A percentile compares a stretch with the other conserved stretches of the same genome.
phyloP scores from a whole-genome alignment of 2,329 filamentous ascomycete species.

The Alternaria infectoria region DNA sequence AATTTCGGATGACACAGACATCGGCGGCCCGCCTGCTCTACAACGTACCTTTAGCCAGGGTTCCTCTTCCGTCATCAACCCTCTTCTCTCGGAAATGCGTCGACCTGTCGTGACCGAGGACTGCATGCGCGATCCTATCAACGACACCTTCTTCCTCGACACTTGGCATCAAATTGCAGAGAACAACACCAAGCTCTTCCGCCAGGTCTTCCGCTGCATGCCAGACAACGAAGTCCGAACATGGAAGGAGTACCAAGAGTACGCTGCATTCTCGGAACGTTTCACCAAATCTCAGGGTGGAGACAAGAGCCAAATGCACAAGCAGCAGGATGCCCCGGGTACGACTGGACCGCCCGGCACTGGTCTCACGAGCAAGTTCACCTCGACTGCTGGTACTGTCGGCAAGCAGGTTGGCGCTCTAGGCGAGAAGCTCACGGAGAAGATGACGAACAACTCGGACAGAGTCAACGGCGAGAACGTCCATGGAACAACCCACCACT shows the following conservation, averaged over 20 bases:
- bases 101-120: slow-evolving; percentile 80
- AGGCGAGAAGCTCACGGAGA: slow-evolving; percentile 41
- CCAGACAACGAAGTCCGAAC: slow-evolving; percentile 92
- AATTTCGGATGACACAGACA: slow-evolving; percentile 77
- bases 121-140: slow-evolving; percentile 92
- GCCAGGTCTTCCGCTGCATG: slow-evolving; percentile 94
- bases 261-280: slow-evolving; percentile 74
- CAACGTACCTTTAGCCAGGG: slow-evolving; percentile 59
- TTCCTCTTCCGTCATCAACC: slow-evolving; percentile 56
- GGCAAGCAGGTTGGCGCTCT: slow-evolving; percentile 32
- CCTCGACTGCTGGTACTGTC: slow-evolving; percentile 25
- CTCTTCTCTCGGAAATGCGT: slow-evolving; percentile 69
- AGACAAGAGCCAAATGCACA: slow-evolving; percentile 60
- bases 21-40: slow-evolving; percentile 71
- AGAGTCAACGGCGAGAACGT: slow-evolving; percentile 15
- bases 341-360: slow-evolving; percentile 58
- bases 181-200: slow-evolving; percentile 95
- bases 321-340: slow-evolving; percentile 55
- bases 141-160: slow-evolving; percentile 81
- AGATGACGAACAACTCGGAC: slow-evolving; percentile 30
- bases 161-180: slow-evolving; percentile 86
- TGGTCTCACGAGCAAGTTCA: slow-evolving; percentile 37
- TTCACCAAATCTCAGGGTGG: slow-evolving; percentile 72
- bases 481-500: slow-evolving; percentile 10
- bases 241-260: slow-evolving; percentile 93